phyloP scores from a whole-genome alignment of 2,329 filamentous ascomycete genomes.

The Fusarium virguliforme region DNA sequence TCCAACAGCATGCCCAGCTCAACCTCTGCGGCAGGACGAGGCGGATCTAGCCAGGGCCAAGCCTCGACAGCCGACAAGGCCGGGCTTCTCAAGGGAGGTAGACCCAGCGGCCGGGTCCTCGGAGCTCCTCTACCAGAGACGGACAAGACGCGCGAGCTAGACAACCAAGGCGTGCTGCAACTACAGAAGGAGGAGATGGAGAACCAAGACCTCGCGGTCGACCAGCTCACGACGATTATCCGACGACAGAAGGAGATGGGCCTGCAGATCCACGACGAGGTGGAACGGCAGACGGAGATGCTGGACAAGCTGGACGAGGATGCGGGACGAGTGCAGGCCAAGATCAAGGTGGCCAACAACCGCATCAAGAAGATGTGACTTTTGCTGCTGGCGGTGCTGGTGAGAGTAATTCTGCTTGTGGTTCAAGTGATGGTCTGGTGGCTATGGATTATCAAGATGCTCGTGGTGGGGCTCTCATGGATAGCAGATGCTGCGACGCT shows the following conservation, averaged over 20 bases:
- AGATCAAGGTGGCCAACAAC: conserved; percentile 82
- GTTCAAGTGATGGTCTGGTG: conserved; percentile 54
- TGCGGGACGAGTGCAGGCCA: conserved; percentile 75
- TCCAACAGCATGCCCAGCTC: conserved; percentile 69
- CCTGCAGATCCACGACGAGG: conserved; percentile 80
- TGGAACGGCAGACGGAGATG: conserved; percentile 80
- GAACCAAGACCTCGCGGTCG: conserved; percentile 82
- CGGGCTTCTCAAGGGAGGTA: conserved; percentile 61
- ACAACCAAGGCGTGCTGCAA: conserved; percentile 81
- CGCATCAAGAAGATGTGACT: conserved; percentile 77
- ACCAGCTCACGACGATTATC: conserved; percentile 78
- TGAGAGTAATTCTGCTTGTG: conserved; percentile 51
- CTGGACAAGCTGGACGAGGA: conserved; percentile 78
- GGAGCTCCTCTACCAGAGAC: conserved; percentile 83
- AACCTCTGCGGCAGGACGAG: conserved; percentile 46
- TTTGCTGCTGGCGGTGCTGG: conserved; percentile 42
- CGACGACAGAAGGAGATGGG: conserved; percentile 84
- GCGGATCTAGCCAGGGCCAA: conserved; percentile 67
- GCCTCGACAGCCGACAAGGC: conserved; percentile 66
- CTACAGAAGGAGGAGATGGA: conserved; percentile 82
- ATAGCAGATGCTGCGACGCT: conserved; percentile 50
- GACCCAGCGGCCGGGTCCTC: conserved; percentile 74
- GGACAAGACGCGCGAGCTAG: conserved; percentile 81
- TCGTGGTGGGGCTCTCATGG: conserved; percentile 50
- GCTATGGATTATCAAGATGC: conserved; percentile 50